Evolutionary conservation across 176 grass and related monocot species (phyloP).

Genomic region (Avena atlantica): DNA sequence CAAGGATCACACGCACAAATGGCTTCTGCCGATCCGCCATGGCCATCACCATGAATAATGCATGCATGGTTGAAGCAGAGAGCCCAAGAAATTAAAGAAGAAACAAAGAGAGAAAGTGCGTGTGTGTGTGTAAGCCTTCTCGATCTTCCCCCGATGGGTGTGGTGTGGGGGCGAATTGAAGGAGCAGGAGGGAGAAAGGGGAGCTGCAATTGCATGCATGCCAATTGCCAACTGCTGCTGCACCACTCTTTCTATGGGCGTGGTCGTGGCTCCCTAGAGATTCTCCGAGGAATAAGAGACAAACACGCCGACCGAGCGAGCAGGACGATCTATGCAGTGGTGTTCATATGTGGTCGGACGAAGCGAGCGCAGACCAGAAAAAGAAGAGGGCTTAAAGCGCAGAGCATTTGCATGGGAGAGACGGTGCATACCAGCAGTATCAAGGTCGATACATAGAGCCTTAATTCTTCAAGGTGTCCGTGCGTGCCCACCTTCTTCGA

Average conservation of each 20-base stretch:
- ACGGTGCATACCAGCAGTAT: neutral
- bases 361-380: neutral
- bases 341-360: neutral
- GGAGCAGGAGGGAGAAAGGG: too few relatives aligned
- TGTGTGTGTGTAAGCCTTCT: constrained; percentile 10
- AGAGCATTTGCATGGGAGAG: neutral
- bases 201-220: neutral
- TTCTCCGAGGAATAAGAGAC: neutral
- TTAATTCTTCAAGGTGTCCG: neutral
- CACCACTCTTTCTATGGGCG: neutral
- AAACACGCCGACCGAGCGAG: neutral
- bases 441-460: too few relatives aligned
- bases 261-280: neutral
- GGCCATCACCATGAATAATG: neutral
- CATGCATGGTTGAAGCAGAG: neutral
- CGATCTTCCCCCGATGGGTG: neutral
- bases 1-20: too few relatives aligned
- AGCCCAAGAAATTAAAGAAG: neutral
- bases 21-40: neutral
- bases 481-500: neutral
- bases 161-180: neutral
- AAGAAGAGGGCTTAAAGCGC: neutral
- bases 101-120: neutral
- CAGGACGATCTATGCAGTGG: too few relatives aligned
- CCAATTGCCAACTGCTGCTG: neutral